phyloP scores from a whole-genome alignment of 768 basidiomycete species.

The Pleurotus salmoneostramineus region DNA sequence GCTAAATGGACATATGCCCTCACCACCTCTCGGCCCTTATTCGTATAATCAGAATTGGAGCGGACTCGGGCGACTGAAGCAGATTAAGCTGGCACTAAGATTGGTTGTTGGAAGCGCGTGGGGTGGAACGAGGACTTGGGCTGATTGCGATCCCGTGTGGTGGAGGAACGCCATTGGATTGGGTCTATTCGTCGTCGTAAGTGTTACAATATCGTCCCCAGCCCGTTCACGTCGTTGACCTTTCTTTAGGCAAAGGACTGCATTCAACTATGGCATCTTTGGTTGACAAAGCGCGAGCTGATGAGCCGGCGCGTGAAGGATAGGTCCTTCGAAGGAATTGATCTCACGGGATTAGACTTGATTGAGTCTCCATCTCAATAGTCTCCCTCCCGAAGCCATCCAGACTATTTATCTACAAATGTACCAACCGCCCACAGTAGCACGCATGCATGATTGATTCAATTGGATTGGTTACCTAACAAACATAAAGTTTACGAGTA shows the following conservation, averaged over 20 bases:
- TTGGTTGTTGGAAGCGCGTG: constrained; percentile 44
- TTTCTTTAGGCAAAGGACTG: constrained; percentile 58
- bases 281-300: constrained; percentile 67
- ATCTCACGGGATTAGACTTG: constrained; percentile 61
- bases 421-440: not conserved
- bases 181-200: constrained; percentile 62
- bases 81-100: constrained; percentile 23
- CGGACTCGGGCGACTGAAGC: constrained; percentile 19
- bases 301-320: constrained; percentile 66
- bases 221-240: not conserved
- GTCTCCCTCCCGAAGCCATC: not conserved
- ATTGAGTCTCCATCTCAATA: constrained; percentile 20
- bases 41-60: constrained; percentile 14
- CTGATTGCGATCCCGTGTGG: constrained; percentile 74
- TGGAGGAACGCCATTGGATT: constrained; percentile 71
- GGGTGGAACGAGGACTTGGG: constrained; percentile 60
- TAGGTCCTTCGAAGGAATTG: constrained; percentile 71
- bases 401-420: not conserved
- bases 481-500: not conserved
- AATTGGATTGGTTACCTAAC: not conserved
- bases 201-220: constrained; percentile 13
- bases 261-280: constrained; percentile 61
- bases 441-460: not conserved
- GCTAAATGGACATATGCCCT: constrained; percentile 13
- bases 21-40: constrained; percentile 12